Evolutionary conservation across 2,329 filamentous ascomycete species (phyloP).

Genomic region (Alternaria panax): DNA sequence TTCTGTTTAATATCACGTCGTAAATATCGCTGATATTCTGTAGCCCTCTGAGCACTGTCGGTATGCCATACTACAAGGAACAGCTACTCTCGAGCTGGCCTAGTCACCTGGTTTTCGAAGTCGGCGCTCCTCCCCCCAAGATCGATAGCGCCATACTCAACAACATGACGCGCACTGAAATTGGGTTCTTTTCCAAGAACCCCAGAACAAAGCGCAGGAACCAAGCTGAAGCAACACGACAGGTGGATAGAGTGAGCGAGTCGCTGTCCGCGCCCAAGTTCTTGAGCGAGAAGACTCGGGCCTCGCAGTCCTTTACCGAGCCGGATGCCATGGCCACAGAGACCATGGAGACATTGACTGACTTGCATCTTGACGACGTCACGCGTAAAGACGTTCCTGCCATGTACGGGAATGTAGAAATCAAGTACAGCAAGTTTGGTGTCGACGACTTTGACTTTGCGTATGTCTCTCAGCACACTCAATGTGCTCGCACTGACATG

Average conservation of each 20-base stretch:
- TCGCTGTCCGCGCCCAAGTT: slow-evolving; percentile 85
- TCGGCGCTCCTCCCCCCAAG: slow-evolving; percentile 80
- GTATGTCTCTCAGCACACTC: slow-evolving; percentile 54
- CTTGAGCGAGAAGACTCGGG: slow-evolving; percentile 88
- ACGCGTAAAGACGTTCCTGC: slow-evolving; percentile 82
- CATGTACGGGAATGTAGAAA: slow-evolving; percentile 93
- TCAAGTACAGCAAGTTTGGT: slow-evolving; percentile 98
- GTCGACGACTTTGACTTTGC: slow-evolving; percentile 99
- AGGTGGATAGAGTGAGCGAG: slow-evolving; percentile 64
- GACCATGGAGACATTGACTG: slow-evolving; percentile 72
- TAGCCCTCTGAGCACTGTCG: slow-evolving; percentile 82
- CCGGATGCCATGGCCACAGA: slow-evolving; percentile 46
- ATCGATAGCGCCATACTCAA: slow-evolving; percentile 75
- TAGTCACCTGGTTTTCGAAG: slow-evolving; percentile 79
- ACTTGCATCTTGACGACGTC: slow-evolving; percentile 72
- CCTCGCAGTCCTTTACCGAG: slow-evolving; percentile 54
- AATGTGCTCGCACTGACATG: slow-evolving; percentile 9
- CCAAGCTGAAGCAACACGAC: slow-evolving; percentile 80
- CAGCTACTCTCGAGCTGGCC: slow-evolving; percentile 89
- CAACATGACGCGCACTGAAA: slow-evolving; percentile 73
- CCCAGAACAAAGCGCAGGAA: slow-evolving; percentile 77
- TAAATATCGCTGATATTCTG: slow-evolving; percentile 11
- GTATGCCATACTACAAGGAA: slow-evolving; percentile 94
- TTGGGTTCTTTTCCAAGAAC: slow-evolving; percentile 81
- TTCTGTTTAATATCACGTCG: background rate